Conservation (phyloP, 805 yeast genomes). For the Candida coquimbonensis region DNA sequence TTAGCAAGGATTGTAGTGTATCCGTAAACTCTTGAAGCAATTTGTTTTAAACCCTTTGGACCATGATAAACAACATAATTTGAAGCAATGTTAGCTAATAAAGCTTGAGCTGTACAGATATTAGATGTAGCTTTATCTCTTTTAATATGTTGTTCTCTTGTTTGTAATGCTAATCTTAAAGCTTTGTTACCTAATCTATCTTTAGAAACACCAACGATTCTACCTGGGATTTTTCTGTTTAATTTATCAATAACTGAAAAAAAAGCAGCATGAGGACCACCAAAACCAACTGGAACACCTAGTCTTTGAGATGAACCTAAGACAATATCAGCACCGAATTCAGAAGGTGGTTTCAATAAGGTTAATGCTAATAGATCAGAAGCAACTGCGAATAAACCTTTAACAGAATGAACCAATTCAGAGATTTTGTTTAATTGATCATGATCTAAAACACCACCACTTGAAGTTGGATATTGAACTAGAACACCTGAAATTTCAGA, state of each 20-base stretch:
- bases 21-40: conserved; percentile 72
- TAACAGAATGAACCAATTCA: conserved; percentile 57
- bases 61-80: conserved; percentile 97
- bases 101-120: conserved; percentile 96
- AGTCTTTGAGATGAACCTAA: conserved; percentile 91
- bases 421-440: conserved; percentile 48
- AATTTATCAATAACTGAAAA: conserved; percentile 78
- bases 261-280: conserved; percentile 99
- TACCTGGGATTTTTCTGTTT: conserved; percentile 93
- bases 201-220: conserved; percentile 88
- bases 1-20: conserved; percentile 66
- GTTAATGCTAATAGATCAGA: conserved; percentile 89
- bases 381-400: conserved; percentile 80
- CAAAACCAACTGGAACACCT: conserved; percentile 97
- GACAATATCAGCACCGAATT: conserved; percentile 87
- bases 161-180: conserved; percentile 86
- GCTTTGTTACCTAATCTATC: conserved; percentile 91
- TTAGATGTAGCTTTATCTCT: conserved; percentile 97
- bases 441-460: conserved; percentile 56
- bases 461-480: conserved; percentile 86
- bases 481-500: conserved; percentile 66
- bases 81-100: conserved; percentile 91
- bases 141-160: conserved; percentile 96
- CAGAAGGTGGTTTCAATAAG: conserved; percentile 73
- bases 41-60: conserved; percentile 71